Conservation (phyloP, 2,329 filamentous ascomycete species). For the Apiospora arundinis region DNA sequence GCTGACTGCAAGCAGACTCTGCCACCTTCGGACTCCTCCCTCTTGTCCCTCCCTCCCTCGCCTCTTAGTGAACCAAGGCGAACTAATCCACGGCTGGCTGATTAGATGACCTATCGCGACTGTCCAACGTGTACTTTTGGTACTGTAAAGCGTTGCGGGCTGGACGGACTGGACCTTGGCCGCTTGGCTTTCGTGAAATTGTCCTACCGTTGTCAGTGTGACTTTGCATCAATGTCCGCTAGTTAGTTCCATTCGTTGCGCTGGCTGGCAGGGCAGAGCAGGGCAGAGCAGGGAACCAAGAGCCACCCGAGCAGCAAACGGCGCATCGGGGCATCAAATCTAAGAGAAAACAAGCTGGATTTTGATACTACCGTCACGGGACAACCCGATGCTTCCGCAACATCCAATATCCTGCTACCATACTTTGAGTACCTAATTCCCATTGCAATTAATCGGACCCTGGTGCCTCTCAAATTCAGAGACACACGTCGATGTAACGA, state of each 20-base stretch:
- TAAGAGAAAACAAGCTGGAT: neutral
- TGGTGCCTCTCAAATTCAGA: slow-evolving; percentile 1
- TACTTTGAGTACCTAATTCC: neutral
- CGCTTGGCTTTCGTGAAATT: neutral
- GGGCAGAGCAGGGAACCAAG: neutral
- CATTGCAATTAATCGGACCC: slow-evolving; percentile 11
- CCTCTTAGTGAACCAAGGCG: neutral
- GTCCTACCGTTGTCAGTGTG: slow-evolving; percentile 13
- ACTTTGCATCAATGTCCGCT: neutral
- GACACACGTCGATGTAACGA: slow-evolving; percentile 16
- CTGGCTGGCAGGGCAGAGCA: neutral
- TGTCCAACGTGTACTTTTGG: neutral
- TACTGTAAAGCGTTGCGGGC: neutral
- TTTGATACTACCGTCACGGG: neutral
- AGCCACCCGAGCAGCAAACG: neutral
- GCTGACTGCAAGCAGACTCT: slow-evolving; percentile 15
- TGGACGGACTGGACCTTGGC: neutral
- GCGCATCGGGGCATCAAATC: neutral
- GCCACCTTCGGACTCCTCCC: neutral
- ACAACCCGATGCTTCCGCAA: slow-evolving; percentile 5
- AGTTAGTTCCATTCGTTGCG: slow-evolving; percentile 1
- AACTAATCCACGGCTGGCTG: slow-evolving; percentile 5
- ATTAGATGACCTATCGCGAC: slow-evolving; percentile 16
- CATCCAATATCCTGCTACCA: neutral
- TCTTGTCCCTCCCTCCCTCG: neutral